Base-by-base conservation (phyloP, 306 rosid species). In the Psophocarpus tetragonolobus region DNA sequence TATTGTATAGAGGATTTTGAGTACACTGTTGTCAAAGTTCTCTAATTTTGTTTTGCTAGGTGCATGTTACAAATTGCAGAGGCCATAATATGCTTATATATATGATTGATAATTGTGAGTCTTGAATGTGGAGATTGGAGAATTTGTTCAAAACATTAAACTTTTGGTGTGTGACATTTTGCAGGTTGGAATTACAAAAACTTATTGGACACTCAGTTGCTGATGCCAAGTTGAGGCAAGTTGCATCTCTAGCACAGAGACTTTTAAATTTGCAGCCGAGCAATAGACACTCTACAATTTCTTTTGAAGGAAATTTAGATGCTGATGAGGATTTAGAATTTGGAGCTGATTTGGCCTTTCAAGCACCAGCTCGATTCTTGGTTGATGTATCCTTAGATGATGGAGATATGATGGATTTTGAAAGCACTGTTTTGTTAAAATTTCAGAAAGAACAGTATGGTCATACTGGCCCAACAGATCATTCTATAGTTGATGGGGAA, bases 261-360 rank as follows among this genome's bases (percentile, higher is more conserved):
- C 95, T 94, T 66, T 73, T 68, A 75, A 78, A 73, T 71, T 87
- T 92, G 87, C 94, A 87, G 85, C 90, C 94, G 58, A 39, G 75
- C 81, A 85, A 72, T 63, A 87, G 68, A 74, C 83, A 60, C 33
- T 66, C 80, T 24, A 3, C 48, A 38, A 15, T 42, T 42, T 64
- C 83, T 72, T 61, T 38, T 32, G 92, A 86, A 75, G 65, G 27
- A 20, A 68, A 80, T 74, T 63, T 20, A 29, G 82, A 84, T 73
- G 87, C 76, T 67, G 70, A 74, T 30, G 81, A 80, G 24, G 72
- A 72, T 79, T 26, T 76, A 41, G 97, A 95, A 81, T 95, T 94
- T 87, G 97, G 98, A 36, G 88, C 93, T 58, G 92, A 95, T 87
- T 87, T 95, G 74, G 81, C 77, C 72, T 95, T 92, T 83, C 86